Conservation (phyloP, 345 rosid species). For the Limnanthes douglasii region DNA sequence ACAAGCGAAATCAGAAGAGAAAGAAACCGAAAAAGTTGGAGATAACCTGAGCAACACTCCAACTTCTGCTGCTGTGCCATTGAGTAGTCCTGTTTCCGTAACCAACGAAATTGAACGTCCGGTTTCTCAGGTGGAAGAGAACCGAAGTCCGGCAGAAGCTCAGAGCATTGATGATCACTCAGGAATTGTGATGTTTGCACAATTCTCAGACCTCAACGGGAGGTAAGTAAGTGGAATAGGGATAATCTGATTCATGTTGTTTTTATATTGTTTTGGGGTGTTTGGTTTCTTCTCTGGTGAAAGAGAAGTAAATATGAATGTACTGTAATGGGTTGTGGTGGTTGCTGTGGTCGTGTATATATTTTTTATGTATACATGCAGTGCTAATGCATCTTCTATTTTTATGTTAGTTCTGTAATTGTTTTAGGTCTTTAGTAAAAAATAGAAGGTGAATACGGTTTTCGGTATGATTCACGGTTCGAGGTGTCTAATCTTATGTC, state of each 20-base stretch:
- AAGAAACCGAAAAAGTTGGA: constrained; percentile 11
- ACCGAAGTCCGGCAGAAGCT: constrained; percentile 15
- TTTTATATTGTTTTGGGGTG: background rate
- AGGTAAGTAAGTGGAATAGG: constrained; percentile 16
- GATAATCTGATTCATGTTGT: background rate
- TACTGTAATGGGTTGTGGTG: constrained; percentile 3
- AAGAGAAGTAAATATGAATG: no score
- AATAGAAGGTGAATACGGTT: background rate
- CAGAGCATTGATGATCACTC: constrained; percentile 27
- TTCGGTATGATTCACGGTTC: no score
- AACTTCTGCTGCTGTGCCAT: constrained; percentile 5
- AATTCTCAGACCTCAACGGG: constrained; percentile 37
- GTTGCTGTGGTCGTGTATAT: no score
- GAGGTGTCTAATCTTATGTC: no score
- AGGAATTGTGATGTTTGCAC: constrained; percentile 43
- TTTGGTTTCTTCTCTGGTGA: no score
- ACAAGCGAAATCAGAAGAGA: constrained; percentile 27
- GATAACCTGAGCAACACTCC: constrained; percentile 3
- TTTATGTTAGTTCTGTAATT: constrained; percentile 6
- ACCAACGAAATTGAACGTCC: constrained; percentile 11
- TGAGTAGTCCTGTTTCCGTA: constrained; percentile 8
- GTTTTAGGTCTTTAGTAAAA: background rate
- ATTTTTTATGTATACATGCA: constrained; percentile 8
- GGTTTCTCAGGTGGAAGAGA: constrained; percentile 21
- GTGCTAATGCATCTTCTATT: constrained; percentile 3